Evolutionary conservation across 106 monocot species (phyloP).

Genomic region (Alisma plantagoaquatica): DNA sequence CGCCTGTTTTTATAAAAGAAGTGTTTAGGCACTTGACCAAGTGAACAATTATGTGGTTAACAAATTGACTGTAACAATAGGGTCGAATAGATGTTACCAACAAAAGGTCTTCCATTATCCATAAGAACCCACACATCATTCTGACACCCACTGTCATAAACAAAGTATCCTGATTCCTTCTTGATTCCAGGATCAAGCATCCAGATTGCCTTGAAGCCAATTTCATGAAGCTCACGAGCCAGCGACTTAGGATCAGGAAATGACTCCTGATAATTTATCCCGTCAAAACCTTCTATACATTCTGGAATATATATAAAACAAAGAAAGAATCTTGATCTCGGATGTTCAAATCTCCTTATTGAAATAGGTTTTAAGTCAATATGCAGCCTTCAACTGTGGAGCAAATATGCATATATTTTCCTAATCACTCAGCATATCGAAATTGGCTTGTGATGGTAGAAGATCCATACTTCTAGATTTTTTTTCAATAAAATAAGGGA

Average conservation of each 20-base stretch:
- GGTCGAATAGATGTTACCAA: constrained; percentile 37
- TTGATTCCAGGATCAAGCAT: constrained; percentile 99
- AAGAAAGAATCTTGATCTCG: no score
- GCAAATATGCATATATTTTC: no score
- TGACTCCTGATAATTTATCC: constrained; percentile 36
- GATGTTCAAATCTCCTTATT: no score
- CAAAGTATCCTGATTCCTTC: constrained; percentile 75
- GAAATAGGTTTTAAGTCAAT: no score
- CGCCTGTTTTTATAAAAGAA: constrained; percentile 25
- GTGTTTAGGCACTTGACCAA: no score
- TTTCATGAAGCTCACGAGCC: constrained; percentile 69
- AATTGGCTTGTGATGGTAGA: no score
- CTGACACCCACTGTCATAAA: constrained; percentile 82
- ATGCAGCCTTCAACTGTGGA: no score
- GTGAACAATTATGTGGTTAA: neutral
- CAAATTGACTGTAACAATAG: neutral
- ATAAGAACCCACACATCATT: constrained; percentile 71
- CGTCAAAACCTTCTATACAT: neutral
- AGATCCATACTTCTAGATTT: no score
- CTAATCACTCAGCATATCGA: no score
- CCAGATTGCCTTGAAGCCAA: constrained; percentile 91
- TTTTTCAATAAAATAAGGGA: no score
- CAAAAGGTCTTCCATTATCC: constrained; percentile 60
- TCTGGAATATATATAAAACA: no score
- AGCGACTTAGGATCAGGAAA: constrained; percentile 90